A percentile compares a stretch with the other conserved stretches of the same genome.
Conservation (phyloP, 345 rosid species). For the Gossypium longicalyx region DNA sequence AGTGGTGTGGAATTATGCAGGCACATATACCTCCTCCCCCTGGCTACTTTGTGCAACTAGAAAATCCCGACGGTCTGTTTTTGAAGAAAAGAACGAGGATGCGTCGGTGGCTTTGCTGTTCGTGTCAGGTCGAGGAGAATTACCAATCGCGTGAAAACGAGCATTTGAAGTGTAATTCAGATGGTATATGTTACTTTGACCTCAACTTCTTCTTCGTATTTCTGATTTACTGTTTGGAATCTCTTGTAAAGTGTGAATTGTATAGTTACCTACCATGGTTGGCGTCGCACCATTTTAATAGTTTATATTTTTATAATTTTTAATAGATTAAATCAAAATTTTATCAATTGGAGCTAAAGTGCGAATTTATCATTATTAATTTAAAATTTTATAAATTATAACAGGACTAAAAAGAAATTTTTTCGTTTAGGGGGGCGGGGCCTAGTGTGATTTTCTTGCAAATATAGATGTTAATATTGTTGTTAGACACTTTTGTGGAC, state of each 20-base stretch:
- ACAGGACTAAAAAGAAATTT: no score
- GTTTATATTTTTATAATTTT: no score
- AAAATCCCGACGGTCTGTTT: slow-evolving; percentile 41
- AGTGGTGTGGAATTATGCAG: slow-evolving; percentile 28
- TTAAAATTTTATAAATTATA: no score
- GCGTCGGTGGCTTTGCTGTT: slow-evolving; percentile 96
- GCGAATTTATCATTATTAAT: no score
- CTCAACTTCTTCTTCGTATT: neutral
- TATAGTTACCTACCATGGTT: neutral
- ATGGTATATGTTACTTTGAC: slow-evolving; percentile 47
- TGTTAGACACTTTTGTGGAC: no score
- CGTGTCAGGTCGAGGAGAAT: slow-evolving; percentile 76
- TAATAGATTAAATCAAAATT: no score
- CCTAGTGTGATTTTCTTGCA: neutral
- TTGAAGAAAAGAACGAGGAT: slow-evolving; percentile 70
- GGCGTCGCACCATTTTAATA: no score
- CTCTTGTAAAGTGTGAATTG: neutral
- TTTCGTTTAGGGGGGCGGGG: no score
- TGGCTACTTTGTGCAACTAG: slow-evolving; percentile 51
- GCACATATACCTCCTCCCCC: slow-evolving; percentile 49
- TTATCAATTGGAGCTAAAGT: no score
- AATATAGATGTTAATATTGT: neutral
- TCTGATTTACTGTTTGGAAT: neutral
- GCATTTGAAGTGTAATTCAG: slow-evolving; percentile 43
- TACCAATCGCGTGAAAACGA: slow-evolving; percentile 55